Conservation (phyloP, 2,329 filamentous ascomycete genomes). For the Ophiocordyceps camponoti-floridani region DNA sequence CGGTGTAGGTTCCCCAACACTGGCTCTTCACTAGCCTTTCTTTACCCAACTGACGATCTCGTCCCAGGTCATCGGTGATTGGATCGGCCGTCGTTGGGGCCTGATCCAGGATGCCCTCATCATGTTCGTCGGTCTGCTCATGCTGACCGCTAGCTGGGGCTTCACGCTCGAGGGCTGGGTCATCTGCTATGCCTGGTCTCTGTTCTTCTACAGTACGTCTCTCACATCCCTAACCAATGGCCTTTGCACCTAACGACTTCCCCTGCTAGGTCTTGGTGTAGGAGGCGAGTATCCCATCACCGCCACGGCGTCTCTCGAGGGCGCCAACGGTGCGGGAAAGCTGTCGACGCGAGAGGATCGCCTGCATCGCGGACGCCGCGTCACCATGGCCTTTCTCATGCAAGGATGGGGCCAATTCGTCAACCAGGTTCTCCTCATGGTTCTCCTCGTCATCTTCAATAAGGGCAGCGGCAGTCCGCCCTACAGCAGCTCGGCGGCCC, state of each 20-base stretch:
- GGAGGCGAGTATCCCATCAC: conserved; percentile 95
- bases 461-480: conserved; percentile 54
- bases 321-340: conserved; percentile 68
- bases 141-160: conserved; percentile 87
- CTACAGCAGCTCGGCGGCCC: conserved; percentile 59
- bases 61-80: conserved; percentile 40
- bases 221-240: not conserved
- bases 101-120: conserved; percentile 85
- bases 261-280: conserved; percentile 30
- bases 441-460: conserved; percentile 79
- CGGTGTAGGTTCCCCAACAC: conserved; percentile 35
- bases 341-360: conserved; percentile 84
- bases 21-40: too few species aligned
- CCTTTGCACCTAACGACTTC: not conserved
- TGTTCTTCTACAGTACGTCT: conserved; percentile 49
- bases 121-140: conserved; percentile 85
- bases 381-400: conserved; percentile 93
- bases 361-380: conserved; percentile 87
- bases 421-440: conserved; percentile 81
- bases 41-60: too few species aligned
- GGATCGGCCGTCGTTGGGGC: conserved; percentile 84
- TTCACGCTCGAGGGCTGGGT: conserved; percentile 81
- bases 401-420: conserved; percentile 94
- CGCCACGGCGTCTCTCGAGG: conserved; percentile 87
- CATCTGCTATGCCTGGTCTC: conserved; percentile 86